Evolutionary conservation across 2,329 filamentous ascomycete species (phyloP).

Genomic region (Ascochyta koolunga): DNA sequence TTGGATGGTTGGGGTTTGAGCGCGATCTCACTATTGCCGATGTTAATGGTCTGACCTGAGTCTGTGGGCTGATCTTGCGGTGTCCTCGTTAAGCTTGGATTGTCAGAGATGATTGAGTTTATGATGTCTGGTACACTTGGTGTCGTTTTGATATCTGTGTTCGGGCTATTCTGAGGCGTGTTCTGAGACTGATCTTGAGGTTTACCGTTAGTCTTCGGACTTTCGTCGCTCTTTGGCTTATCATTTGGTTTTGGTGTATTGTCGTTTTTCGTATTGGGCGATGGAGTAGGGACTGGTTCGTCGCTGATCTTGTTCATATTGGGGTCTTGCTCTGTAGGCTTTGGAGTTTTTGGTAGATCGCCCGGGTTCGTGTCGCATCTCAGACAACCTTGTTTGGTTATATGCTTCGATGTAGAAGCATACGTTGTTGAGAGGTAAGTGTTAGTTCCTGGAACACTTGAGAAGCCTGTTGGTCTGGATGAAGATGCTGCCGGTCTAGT

Average conservation of each 20-base stretch:
- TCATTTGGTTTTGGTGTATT: conserved; percentile 4
- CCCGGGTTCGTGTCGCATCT: conserved; percentile 17
- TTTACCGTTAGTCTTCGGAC: conserved; percentile 8
- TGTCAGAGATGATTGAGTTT: conserved; percentile 22
- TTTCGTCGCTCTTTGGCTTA: background rate
- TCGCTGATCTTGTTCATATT: conserved; percentile 6
- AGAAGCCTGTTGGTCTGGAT: background rate
- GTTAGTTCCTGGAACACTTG: conserved; percentile 20
- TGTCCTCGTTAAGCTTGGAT: conserved; percentile 12
- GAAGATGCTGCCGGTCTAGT: conserved; percentile 1
- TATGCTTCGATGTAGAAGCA: conserved; percentile 32
- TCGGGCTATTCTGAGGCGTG: background rate
- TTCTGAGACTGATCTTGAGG: conserved; percentile 7
- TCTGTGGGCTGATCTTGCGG: conserved; percentile 11
- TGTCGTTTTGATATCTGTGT: conserved; percentile 6
- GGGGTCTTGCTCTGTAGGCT: conserved; percentile 4
- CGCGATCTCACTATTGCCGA: conserved; percentile 28
- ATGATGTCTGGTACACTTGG: conserved; percentile 22
- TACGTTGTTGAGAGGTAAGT: conserved; percentile 38
- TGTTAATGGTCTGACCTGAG: conserved; percentile 22
- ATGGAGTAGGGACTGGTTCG: background rate
- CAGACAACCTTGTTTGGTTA: conserved; percentile 36
- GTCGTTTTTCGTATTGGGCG: conserved; percentile 4
- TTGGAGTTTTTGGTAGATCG: conserved; percentile 4
- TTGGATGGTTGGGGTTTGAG: conserved; percentile 23